Conservation (phyloP, 2,329 filamentous ascomycete genomes). For the Paramyrothecium roridum region DNA sequence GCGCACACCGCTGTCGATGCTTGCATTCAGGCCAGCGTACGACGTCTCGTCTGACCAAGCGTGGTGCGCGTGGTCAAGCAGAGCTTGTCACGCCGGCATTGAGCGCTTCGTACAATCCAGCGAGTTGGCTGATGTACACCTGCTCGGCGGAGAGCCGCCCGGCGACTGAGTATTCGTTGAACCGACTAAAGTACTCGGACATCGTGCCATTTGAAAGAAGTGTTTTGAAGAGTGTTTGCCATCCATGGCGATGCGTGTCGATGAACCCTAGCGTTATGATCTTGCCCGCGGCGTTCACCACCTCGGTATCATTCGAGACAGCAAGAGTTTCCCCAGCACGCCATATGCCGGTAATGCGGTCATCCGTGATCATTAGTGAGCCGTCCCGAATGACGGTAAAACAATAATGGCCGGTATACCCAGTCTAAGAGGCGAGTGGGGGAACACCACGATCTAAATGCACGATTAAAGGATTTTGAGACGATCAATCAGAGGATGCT, state of each 20-base stretch:
- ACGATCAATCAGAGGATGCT: no score
- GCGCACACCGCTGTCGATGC: slow-evolving; percentile 43
- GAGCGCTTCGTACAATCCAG: slow-evolving; percentile 46
- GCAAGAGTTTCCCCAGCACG: no score
- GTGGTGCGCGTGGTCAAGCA: slow-evolving; percentile 50
- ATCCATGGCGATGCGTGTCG: slow-evolving; percentile 53
- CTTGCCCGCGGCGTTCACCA: slow-evolving; percentile 45
- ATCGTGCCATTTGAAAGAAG: slow-evolving; percentile 48
- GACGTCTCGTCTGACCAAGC: slow-evolving; percentile 40
- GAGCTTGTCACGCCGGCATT: slow-evolving; percentile 50
- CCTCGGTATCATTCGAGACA: no score
- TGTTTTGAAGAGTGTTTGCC: slow-evolving; percentile 55
- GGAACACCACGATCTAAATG: no score
- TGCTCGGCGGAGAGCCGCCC: slow-evolving; percentile 36
- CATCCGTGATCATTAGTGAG: no score
- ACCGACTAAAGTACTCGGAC: slow-evolving; percentile 42
- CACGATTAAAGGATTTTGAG: no score
- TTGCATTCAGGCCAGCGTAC: slow-evolving; percentile 41
- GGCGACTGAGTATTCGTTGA: slow-evolving; percentile 29
- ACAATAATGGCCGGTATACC: no score
- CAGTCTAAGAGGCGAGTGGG: no score
- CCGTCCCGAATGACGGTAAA: no score
- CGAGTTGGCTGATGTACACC: slow-evolving; percentile 42
- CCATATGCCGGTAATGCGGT: no score
- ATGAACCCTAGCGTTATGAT: slow-evolving; percentile 55